Evolutionary conservation across 2,329 filamentous ascomycete genomes (phyloP).

Genomic region (Sporothrix pallida): DNA sequence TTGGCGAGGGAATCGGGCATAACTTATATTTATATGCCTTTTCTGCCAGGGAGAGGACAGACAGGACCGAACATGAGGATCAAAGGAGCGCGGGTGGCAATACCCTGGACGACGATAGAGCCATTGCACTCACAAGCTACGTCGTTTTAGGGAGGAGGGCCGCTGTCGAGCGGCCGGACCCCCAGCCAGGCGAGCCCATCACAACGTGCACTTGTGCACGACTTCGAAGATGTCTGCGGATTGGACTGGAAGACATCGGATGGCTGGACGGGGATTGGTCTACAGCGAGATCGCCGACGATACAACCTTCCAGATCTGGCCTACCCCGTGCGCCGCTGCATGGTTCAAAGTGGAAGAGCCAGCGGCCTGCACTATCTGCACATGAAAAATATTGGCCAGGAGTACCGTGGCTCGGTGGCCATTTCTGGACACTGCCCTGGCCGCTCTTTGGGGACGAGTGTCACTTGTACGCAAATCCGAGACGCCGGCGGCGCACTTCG

Average conservation of each 20-base stretch:
- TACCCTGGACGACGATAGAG: too few relatives aligned
- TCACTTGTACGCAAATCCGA: background rate
- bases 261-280: too few relatives aligned
- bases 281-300: slow-evolving; percentile 15
- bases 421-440: background rate
- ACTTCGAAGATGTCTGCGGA: background rate
- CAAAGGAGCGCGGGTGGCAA: too few relatives aligned
- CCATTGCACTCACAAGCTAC: background rate
- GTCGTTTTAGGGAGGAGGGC: background rate
- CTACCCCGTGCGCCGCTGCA: background rate
- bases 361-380: background rate
- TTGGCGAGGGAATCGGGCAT: too few relatives aligned
- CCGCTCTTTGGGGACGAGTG: background rate
- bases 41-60: too few relatives aligned
- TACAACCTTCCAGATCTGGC: slow-evolving; percentile 32
- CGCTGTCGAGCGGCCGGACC: background rate
- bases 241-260: slow-evolving; percentile 6
- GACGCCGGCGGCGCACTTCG: slow-evolving; percentile 1
- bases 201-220: slow-evolving; percentile 4
- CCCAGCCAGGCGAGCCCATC: background rate
- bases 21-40: too few relatives aligned
- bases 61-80: too few relatives aligned
- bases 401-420: background rate
- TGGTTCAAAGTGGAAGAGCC: background rate
- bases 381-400: background rate